Percentiles rank a stretch among this genome's conserved stretches.
These are phyloP conservation scores for Cephalotrichum gorgonifer DNA, from an alignment of 2,329 filamentous ascomycete species.

Conservation along the genomic window DNA sequence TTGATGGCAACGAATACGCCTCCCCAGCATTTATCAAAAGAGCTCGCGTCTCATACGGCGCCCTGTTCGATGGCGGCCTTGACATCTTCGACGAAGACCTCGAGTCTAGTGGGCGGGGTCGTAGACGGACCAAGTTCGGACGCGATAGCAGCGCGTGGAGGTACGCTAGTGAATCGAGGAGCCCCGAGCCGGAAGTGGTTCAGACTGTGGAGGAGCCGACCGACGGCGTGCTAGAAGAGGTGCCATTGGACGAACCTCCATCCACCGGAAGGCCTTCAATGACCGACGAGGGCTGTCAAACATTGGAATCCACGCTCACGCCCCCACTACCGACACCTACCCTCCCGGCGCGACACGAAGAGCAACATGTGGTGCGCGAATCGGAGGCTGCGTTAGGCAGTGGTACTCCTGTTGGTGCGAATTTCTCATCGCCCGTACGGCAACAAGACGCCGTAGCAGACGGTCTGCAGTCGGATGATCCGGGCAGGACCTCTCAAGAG, in stretches of 20 bases:
- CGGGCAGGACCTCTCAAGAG: neutral
- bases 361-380: neutral
- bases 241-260: neutral
- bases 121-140: conserved; percentile 50
- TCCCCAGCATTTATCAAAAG: conserved; percentile 76
- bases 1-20: conserved; percentile 44
- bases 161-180: conserved; percentile 61
- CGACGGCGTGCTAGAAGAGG: conserved; percentile 1
- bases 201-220: neutral
- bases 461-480: neutral
- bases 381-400: neutral
- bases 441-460: neutral
- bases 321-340: neutral
- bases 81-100: conserved; percentile 61
- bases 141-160: conserved; percentile 62
- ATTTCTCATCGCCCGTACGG: neutral
- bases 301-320: conserved; percentile 16
- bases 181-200: conserved; percentile 44
- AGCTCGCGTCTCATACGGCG: conserved; percentile 57
- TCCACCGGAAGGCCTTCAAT: conserved; percentile 13
- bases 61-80: conserved; percentile 51
- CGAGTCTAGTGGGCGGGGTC: conserved; percentile 29
- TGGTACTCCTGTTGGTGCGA: neutral
- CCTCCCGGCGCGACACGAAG: neutral
- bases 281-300: conserved; percentile 25